Base-by-base conservation (phyloP, 139 green algal species). In the Astrephomene gubernaculifera region DNA sequence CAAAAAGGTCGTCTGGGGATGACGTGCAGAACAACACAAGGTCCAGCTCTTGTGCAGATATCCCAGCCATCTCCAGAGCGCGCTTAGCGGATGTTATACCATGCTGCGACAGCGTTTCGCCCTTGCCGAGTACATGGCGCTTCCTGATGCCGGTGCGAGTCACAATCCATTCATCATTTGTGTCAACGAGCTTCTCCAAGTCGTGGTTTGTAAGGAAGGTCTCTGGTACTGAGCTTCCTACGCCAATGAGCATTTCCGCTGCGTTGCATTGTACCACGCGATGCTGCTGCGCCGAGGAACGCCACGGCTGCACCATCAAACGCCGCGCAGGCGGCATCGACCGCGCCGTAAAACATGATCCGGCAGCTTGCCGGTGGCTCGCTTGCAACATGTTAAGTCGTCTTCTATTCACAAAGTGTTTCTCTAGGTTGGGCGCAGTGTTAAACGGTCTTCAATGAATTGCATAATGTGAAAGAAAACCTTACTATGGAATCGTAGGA, bases 121-220 rank as follows among this genome's bases (percentile, higher is more conserved):
- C 94, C 35, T 94, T 90, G 31, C 69, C 85, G 29, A 99, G 79
- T 0, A 99, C 92, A 81, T 97, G 95, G 24, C 97, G 89, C 65
- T 81, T 86, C 79, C 82, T 93, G 83, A 98, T 99, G 69, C 97
- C 97, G 1, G 97, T 99, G 10, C 97, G 90, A 0, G 89, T 92
- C 5, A 76, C 61, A 74, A 99, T 99, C 98, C 98, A 99, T 68
- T 99, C 98, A 79, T 99, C 98, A 82, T 93, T 97, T 0, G 98
- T 99, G 19, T 99, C 98, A 49, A 99, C 94, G 2, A 98, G 89
- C 89, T 94, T 83, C 63, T 93, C 92, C 27, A 99, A 87, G 86
- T 99, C 97, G 22, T 94, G 79, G 86, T 99, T 99, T 17, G 91
- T 97, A 0, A 99, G 83, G 29, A 95, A 89, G 25, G 89, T 91